These are phyloP conservation scores for Chytridiales sp. DNA, from an alignment of 371 early-diverging fungal species.

Conservation along the genomic window DNA sequence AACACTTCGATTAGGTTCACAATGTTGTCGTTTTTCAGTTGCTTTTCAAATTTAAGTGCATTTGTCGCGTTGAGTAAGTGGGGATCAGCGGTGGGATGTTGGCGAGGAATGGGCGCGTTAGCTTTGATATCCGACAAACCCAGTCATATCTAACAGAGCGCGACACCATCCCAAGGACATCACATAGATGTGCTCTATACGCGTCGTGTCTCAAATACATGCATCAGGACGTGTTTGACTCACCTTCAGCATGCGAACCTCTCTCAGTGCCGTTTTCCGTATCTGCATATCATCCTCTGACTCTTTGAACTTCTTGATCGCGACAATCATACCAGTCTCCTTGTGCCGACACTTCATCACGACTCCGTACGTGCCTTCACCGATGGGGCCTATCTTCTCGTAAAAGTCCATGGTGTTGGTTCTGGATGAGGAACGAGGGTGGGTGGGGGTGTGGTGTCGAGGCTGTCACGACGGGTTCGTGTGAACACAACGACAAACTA, in stretches of 20 bases:
- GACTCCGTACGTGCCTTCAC: constrained; percentile 73
- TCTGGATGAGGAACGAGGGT: background rate
- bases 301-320: constrained; percentile 60
- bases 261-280: constrained; percentile 64
- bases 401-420: constrained; percentile 47
- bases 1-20: constrained; percentile 57
- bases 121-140: too few relatives aligned
- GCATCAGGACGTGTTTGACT: constrained; percentile 3
- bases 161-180: background rate
- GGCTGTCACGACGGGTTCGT: too few relatives aligned
- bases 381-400: constrained; percentile 57
- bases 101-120: too few relatives aligned
- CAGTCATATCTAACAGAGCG: too few relatives aligned
- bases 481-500: too few relatives aligned
- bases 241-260: constrained; percentile 66
- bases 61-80: too few relatives aligned
- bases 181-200: background rate
- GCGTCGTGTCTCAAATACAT: background rate
- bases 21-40: constrained; percentile 59
- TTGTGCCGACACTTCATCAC: constrained; percentile 65
- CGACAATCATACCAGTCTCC: constrained; percentile 51
- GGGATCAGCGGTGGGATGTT: too few relatives aligned
- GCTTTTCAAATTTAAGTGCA: too few relatives aligned
- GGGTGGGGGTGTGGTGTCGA: constrained; percentile 1
- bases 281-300: constrained; percentile 56